These are phyloP conservation scores for Crithidia expoeki DNA, from an alignment of 208 protist species.

Conservation along the genomic window DNA sequence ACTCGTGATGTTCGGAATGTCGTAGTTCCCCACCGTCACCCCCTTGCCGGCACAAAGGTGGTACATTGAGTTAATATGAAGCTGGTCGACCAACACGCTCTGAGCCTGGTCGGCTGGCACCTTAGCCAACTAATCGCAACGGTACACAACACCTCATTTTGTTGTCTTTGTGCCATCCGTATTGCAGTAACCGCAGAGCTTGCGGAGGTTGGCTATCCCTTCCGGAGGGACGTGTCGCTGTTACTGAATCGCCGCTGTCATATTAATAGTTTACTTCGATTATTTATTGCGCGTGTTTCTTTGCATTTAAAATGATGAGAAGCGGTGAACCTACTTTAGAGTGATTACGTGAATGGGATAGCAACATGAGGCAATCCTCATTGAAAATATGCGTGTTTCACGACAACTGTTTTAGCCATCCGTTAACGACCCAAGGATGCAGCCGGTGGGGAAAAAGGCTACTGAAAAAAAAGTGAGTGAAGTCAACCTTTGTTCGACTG, in stretches of 20 bases:
- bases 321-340: too few species aligned
- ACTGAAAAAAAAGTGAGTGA: too few species aligned
- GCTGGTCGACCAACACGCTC: slow-evolving; percentile 35
- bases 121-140: slow-evolving; percentile 42
- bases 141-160: slow-evolving; percentile 50
- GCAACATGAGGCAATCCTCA: too few species aligned
- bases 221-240: slow-evolving; percentile 23
- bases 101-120: slow-evolving; percentile 31
- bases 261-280: too few species aligned
- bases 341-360: too few species aligned
- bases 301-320: too few species aligned
- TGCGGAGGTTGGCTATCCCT: slow-evolving; percentile 47
- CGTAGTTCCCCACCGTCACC: slow-evolving; percentile 33
- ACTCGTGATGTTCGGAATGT: slow-evolving; percentile 28
- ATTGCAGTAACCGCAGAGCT: slow-evolving; percentile 46
- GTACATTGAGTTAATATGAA: slow-evolving; percentile 41
- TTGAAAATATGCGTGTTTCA: too few species aligned
- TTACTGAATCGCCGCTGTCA: slow-evolving; percentile 2
- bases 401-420: too few species aligned
- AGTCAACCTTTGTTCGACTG: too few species aligned
- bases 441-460: too few species aligned
- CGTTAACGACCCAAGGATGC: too few species aligned
- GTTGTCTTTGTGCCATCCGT: slow-evolving; percentile 30
- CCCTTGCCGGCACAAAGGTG: slow-evolving; percentile 38
- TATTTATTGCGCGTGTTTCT: too few species aligned